Base-by-base conservation (phyloP, 345 rosid genomes). In the Stellera chamaejasme region DNA sequence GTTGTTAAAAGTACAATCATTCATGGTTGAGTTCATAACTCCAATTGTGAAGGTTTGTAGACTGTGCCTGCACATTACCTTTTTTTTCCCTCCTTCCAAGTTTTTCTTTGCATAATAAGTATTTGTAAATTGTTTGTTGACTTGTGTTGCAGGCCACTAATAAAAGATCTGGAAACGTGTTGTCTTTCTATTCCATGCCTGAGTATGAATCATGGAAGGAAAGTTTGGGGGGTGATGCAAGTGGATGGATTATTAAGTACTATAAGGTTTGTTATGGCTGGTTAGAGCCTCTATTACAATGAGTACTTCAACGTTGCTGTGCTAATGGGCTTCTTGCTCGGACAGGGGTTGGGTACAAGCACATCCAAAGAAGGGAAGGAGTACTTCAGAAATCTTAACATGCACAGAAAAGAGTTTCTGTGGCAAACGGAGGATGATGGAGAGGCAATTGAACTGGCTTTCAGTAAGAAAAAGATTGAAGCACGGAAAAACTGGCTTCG, bases 341-440 rank as follows among this genome's bases (percentile, higher is more conserved):
- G 27, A 14, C 47, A 90, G 99, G 99, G 99, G 73, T 56, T 94
- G 85, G 97, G 99, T 65, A 94, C 99, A 58, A 94, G 91, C 73
- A 77, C 83, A 0, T 63, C 83, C 13, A 64, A 72, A 59, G 97
- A 94, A 66, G 99, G 87, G 27, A 82, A 67, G 72, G 81, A 85
- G 14, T 94, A 94, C 73, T 94, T 94, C 57, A 27, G 48, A 36
- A 62, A 72, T 27, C 82, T 94, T 56, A 58, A 28, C 13, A 59
- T 64, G 73, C 96, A 90, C 79, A 82, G 71, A 77, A 94, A 94
- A 58, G 97, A 94, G 71, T 94, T 94, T 60, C 48, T 79, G 11
- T 90, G 99, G 99, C 66, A 42, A 44, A 74, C 72, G 65, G 97
- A 94, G 6, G 74, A 76, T 66, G 99, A 90, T 57, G 97, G 95